Conservation (phyloP, 2,329 filamentous ascomycete species). For the Botrytis paeoniae region DNA sequence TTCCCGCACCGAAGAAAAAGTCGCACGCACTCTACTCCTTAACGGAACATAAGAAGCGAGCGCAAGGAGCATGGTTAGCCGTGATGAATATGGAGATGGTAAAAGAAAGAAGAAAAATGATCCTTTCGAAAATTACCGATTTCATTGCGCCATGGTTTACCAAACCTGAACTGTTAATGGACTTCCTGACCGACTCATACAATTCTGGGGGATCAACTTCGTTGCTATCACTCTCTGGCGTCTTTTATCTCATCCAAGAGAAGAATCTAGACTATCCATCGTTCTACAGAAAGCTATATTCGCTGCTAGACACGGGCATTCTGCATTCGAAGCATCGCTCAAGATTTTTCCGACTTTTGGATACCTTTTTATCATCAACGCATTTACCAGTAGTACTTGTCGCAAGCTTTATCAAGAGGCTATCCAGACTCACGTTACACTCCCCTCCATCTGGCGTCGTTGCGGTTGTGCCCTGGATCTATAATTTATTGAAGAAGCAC, state of each 20-base stretch:
- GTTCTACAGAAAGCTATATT: conserved; percentile 94
- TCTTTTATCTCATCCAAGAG: conserved; percentile 91
- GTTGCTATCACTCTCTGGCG: conserved; percentile 81
- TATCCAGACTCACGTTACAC: conserved; percentile 78
- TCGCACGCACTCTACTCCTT: conserved; percentile 64
- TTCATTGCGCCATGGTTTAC: conserved; percentile 86
- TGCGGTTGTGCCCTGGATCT: conserved; percentile 85
- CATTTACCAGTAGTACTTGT: conserved; percentile 89
- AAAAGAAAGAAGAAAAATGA: conserved; percentile 72
- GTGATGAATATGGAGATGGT: conserved; percentile 66
- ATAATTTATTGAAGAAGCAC: conserved; percentile 89
- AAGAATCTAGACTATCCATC: conserved; percentile 94
- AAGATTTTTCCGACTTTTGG: conserved; percentile 85
- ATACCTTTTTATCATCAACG: conserved; percentile 85
- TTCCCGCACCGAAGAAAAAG: conserved; percentile 61
- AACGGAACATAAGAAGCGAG: conserved; percentile 70
- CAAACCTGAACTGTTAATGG: conserved; percentile 85
- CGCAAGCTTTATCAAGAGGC: conserved; percentile 93
- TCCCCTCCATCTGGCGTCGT: conserved; percentile 89
- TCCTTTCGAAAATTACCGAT: conserved; percentile 72
- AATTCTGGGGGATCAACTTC: conserved; percentile 82
- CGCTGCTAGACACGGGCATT: conserved; percentile 78
- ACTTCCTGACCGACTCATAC: conserved; percentile 95
- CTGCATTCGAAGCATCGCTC: conserved; percentile 94
- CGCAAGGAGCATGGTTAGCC: conserved; percentile 83